Percentiles rank a stretch among this genome's conserved stretches.
phyloP scores from a whole-genome alignment of 768 basidiomycete genomes.

The Russula dissimulans region DNA sequence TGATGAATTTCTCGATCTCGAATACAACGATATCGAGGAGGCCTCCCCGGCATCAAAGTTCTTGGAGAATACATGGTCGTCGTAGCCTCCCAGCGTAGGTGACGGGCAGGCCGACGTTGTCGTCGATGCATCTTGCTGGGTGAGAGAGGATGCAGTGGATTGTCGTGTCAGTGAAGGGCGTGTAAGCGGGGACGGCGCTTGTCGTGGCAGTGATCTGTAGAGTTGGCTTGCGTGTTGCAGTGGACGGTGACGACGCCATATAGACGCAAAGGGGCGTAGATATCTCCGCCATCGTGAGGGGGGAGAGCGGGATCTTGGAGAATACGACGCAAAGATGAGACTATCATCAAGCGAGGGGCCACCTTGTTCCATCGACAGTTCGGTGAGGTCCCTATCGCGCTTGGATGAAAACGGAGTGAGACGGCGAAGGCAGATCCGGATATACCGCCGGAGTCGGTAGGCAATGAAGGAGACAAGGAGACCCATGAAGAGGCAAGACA shows the following conservation, averaged over 20 bases:
- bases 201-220: conserved; percentile 18
- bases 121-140: conserved; percentile 10
- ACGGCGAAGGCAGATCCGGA: conserved; percentile 35
- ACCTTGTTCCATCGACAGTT: conserved; percentile 29
- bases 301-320: not conserved
- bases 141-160: conserved; percentile 19
- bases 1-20: conserved; percentile 60
- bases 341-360: conserved; percentile 7
- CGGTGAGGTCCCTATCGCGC: conserved; percentile 22
- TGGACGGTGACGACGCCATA: conserved; percentile 16
- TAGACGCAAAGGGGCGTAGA: conserved; percentile 8
- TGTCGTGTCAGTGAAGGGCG: conserved; percentile 25
- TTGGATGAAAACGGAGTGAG: conserved; percentile 13
- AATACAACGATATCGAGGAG: conserved; percentile 30
- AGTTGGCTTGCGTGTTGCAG: conserved; percentile 10
- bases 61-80: conserved; percentile 11
- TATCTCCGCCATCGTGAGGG: conserved; percentile 2
- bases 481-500: conserved; percentile 44
- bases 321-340: conserved; percentile 1
- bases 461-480: conserved; percentile 35
- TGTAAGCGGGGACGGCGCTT: conserved; percentile 22
- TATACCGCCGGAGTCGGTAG: conserved; percentile 50
- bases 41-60: conserved; percentile 12
- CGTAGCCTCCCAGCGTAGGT: conserved; percentile 13
- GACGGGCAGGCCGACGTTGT: conserved; percentile 13